Percentiles rank a stretch among this genome's conserved stretches.
Conservation (phyloP, 176 grass and related monocot genomes). For the Rhynchospora pubera region DNA sequence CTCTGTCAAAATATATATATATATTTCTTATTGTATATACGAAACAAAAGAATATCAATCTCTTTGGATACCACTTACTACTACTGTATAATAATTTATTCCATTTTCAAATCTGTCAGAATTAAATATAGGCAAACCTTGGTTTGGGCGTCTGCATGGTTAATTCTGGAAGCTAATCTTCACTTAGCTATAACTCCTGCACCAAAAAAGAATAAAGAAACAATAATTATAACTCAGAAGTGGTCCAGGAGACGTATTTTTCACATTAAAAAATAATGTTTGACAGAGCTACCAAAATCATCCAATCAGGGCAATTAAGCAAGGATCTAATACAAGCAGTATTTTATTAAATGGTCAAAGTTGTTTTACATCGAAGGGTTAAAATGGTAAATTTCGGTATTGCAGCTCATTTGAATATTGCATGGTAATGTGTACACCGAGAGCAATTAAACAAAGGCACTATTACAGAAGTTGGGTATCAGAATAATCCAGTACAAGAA, state of each 20-base stretch:
- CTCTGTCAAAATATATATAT: too few relatives aligned
- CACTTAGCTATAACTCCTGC: slow-evolving; percentile 24
- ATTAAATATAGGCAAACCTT: slow-evolving; percentile 42
- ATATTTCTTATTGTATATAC: neutral
- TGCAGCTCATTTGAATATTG: slow-evolving; percentile 6
- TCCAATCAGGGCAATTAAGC: neutral
- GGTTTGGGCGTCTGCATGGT: slow-evolving; percentile 76
- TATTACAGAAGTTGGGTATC: neutral
- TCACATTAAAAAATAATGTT: neutral
- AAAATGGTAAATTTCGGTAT: neutral
- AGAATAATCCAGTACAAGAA: neutral
- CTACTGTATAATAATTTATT: slow-evolving; percentile 14
- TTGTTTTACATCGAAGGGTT: slow-evolving; percentile 17
- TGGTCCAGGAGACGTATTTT: neutral
- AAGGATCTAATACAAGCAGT: neutral
- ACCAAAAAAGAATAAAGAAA: slow-evolving; percentile 18
- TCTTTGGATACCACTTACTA: slow-evolving; percentile 26
- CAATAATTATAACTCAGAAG: neutral
- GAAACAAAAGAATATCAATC: neutral
- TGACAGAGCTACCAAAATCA: neutral
- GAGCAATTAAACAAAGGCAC: slow-evolving; percentile 10
- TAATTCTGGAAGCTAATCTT: slow-evolving; percentile 35
- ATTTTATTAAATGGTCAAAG: slow-evolving; percentile 9
- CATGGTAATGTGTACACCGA: neutral
- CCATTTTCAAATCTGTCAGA: slow-evolving; percentile 1